Percentiles rank a stretch among this genome's conserved stretches.
These are phyloP conservation scores for Phaeotremella skinneri DNA, from an alignment of 768 basidiomycete genomes.

Conservation along the genomic window DNA sequence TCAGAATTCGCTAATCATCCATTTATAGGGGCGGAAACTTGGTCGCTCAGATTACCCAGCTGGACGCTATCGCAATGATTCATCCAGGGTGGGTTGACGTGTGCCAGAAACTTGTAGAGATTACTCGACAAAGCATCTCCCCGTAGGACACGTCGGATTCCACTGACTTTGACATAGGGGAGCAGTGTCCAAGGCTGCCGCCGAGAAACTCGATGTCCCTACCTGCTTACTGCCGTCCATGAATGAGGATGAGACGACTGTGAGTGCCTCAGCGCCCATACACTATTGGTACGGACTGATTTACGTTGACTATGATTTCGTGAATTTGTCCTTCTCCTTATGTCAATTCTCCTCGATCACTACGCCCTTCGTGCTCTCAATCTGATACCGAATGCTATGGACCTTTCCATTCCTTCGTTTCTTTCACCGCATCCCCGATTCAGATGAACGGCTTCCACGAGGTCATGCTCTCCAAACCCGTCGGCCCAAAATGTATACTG, in stretches of 20 bases:
- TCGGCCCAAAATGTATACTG: constrained; percentile 18
- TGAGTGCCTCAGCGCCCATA: too few species aligned
- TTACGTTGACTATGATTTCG: too few species aligned
- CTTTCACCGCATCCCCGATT: too few species aligned
- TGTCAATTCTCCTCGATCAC: not conserved
- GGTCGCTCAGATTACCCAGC: constrained; percentile 6
- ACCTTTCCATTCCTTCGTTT: too few species aligned
- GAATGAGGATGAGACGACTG: constrained; percentile 62
- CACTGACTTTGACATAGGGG: constrained; percentile 52
- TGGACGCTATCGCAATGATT: constrained; percentile 31
- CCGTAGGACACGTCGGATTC: too few species aligned
- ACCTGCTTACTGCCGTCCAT: constrained; percentile 61
- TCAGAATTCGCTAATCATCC: too few species aligned
- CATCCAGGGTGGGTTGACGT: constrained; percentile 17
- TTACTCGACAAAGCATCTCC: too few species aligned
- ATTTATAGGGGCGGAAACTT: constrained; percentile 17
- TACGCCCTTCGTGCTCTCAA: too few species aligned
- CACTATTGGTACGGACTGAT: too few species aligned
- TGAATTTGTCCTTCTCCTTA: not conserved
- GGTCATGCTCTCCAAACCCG: constrained; percentile 13
- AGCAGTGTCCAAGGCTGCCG: constrained; percentile 53
- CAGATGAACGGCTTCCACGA: constrained; percentile 39
- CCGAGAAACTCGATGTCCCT: constrained; percentile 58
- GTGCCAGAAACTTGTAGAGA: too few species aligned
- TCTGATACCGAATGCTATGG: too few species aligned